These are phyloP conservation scores for Cutaneotrichosporon cutaneum DNA, from an alignment of 1,284 basidiomycete species.

Conservation along the genomic window DNA sequence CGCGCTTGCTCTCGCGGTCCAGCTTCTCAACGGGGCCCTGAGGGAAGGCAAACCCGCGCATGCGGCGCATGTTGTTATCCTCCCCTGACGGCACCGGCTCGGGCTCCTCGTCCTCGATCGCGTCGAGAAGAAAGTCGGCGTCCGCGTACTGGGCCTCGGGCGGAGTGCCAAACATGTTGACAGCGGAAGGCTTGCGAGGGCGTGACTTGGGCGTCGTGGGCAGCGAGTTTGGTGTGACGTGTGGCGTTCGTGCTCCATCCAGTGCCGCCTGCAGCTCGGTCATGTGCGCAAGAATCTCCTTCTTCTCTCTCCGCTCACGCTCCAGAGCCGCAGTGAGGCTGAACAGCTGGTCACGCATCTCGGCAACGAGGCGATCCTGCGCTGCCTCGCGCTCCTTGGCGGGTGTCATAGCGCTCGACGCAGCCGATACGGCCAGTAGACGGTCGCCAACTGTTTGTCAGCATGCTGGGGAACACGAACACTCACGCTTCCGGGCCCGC, in stretches of 20 bases:
- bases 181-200: conserved; percentile 10
- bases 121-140: conserved; percentile 20
- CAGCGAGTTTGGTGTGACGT: conserved; percentile 17
- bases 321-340: conserved; percentile 37
- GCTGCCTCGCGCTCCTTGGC: conserved; percentile 20
- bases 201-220: conserved; percentile 24
- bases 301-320: conserved; percentile 39
- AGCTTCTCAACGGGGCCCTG: conserved; percentile 20
- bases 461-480: background rate
- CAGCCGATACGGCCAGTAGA: conserved; percentile 34
- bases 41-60: conserved; percentile 46
- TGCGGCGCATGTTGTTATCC: conserved; percentile 35
- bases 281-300: conserved; percentile 22
- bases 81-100: background rate
- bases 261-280: conserved; percentile 26
- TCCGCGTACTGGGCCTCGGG: conserved; percentile 19
- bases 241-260: conserved; percentile 17
- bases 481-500: conserved; percentile 46
- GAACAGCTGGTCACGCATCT: conserved; percentile 47
- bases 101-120: conserved; percentile 12
- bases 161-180: conserved; percentile 9
- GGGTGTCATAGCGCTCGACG: conserved; percentile 10
- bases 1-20: conserved; percentile 34
- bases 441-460: conserved; percentile 33
- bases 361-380: conserved; percentile 34